These are phyloP conservation scores for Colletotrichum sp. DNA, from an alignment of 2,329 filamentous ascomycete species.

Conservation along the genomic window DNA sequence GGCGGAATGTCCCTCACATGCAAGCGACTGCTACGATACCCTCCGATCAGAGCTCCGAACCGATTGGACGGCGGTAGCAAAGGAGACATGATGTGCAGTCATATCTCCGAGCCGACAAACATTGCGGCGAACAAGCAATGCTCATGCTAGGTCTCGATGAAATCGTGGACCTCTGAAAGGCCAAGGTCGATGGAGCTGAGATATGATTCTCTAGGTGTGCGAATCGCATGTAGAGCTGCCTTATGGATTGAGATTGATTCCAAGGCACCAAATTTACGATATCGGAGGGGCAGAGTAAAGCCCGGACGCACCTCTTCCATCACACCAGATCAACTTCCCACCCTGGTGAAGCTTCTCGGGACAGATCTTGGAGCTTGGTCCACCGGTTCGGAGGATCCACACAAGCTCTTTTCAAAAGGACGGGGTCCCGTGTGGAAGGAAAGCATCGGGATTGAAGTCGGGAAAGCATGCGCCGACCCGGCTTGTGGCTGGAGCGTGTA, in stretches of 20 bases:
- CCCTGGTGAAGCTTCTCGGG: not conserved
- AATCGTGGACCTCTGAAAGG: not conserved
- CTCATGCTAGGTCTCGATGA: not conserved
- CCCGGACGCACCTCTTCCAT: not conserved
- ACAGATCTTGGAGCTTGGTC: conserved; percentile 8
- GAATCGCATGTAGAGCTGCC: not conserved
- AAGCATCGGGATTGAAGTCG: not conserved
- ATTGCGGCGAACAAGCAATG: not conserved
- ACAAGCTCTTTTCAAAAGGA: conserved; percentile 9
- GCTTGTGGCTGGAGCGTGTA: not conserved
- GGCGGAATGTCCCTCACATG: not conserved
- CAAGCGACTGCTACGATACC: not conserved
- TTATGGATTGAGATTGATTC: not conserved
- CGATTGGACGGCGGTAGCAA: not conserved
- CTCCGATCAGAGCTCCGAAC: not conserved
- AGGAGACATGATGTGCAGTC: not conserved
- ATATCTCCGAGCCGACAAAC: not conserved
- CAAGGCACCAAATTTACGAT: not conserved
- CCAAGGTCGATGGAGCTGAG: not conserved
- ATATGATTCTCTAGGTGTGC: not conserved
- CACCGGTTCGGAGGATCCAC: conserved; percentile 6
- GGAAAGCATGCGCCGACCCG: not conserved
- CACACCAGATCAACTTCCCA: not conserved
- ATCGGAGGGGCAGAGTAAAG: not conserved
- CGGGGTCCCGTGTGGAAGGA: not conserved